phyloP scores from a whole-genome alignment of 768 basidiomycete species.

The Suillus subluteus region DNA sequence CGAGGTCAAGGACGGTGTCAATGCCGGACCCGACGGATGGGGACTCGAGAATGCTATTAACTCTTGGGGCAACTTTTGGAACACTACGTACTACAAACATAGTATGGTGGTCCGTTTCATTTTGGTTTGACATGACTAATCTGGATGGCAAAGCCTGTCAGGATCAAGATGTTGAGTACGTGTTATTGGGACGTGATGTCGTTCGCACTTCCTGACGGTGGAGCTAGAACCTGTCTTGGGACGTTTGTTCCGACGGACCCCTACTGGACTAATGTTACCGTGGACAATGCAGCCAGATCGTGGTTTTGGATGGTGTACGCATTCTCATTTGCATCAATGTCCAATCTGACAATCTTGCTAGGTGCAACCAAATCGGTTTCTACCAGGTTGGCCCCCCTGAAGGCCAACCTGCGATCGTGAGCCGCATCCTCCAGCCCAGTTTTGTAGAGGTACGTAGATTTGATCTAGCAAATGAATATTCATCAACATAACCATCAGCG shows the following conservation, averaged over 20 bases:
- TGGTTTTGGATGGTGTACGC: conserved; percentile 75
- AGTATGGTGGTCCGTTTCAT: conserved; percentile 39
- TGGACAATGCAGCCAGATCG: conserved; percentile 61
- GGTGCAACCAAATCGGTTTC: conserved; percentile 73
- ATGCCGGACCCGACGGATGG: conserved; percentile 55
- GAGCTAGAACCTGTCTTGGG: conserved; percentile 45
- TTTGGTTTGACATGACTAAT: not conserved
- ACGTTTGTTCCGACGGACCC: conserved; percentile 39
- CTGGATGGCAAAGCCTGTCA: conserved; percentile 51
- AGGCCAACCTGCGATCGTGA: conserved; percentile 38
- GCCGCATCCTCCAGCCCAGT: conserved; percentile 34
- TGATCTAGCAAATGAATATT: not conserved
- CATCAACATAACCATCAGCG: conserved; percentile 42
- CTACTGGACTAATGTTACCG: conserved; percentile 55
- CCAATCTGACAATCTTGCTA: conserved; percentile 25
- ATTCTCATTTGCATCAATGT: not conserved
- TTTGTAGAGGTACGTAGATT: conserved; percentile 29
- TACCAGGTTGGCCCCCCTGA: conserved; percentile 42
- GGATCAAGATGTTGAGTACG: conserved; percentile 49
- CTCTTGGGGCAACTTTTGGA: conserved; percentile 66
- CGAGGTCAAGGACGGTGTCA: conserved; percentile 40
- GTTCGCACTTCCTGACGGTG: conserved; percentile 34
- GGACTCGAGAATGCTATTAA: conserved; percentile 61
- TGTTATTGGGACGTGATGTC: conserved; percentile 9
- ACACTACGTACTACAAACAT: conserved; percentile 44